Evolutionary conservation across 441 rosid genomes (phyloP).

Genomic region (Syzygium malaccense): DNA sequence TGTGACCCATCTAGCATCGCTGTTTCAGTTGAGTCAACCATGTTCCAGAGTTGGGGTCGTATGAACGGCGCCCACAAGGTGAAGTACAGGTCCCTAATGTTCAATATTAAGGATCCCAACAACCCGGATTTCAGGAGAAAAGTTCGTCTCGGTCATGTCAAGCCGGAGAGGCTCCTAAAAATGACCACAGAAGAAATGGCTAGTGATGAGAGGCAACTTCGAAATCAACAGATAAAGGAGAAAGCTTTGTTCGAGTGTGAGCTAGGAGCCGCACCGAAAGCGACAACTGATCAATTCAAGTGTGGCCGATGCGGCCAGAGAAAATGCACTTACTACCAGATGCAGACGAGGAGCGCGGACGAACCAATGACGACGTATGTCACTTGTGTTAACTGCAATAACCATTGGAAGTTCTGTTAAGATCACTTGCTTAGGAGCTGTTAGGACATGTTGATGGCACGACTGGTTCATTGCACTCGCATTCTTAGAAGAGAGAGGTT

Average conservation of each 20-base stretch:
- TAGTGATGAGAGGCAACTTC: constrained; percentile 20
- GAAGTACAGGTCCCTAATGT: constrained; percentile 12
- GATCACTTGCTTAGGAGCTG: not conserved
- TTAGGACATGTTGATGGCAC: not conserved
- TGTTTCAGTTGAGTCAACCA: constrained; percentile 11
- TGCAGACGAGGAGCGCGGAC: constrained; percentile 33
- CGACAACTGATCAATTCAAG: constrained; percentile 31
- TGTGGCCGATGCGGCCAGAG: constrained; percentile 23
- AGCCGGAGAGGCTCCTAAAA: constrained; percentile 18
- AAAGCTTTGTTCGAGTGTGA: constrained; percentile 19
- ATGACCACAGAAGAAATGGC: constrained; percentile 35
- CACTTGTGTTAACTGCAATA: constrained; percentile 24
- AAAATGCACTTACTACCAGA: constrained; percentile 19
- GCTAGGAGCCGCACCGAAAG: constrained; percentile 3
- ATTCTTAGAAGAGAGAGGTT: not conserved
- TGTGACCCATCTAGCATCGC: constrained; percentile 10
- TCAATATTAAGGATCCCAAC: constrained; percentile 20
- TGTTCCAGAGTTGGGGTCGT: constrained; percentile 17
- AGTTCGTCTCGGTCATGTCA: constrained; percentile 17
- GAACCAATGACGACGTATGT: constrained; percentile 37
- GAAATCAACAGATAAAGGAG: constrained; percentile 12
- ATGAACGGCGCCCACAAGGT: constrained; percentile 5
- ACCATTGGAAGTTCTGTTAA: constrained; percentile 30
- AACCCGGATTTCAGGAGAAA: constrained; percentile 21
- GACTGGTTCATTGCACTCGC: not conserved